Percentiles rank a stretch among this genome's conserved stretches.
Evolutionary conservation across 1,284 basidiomycete genomes (phyloP).

Genomic region (Apiotrichum brassicae): DNA sequence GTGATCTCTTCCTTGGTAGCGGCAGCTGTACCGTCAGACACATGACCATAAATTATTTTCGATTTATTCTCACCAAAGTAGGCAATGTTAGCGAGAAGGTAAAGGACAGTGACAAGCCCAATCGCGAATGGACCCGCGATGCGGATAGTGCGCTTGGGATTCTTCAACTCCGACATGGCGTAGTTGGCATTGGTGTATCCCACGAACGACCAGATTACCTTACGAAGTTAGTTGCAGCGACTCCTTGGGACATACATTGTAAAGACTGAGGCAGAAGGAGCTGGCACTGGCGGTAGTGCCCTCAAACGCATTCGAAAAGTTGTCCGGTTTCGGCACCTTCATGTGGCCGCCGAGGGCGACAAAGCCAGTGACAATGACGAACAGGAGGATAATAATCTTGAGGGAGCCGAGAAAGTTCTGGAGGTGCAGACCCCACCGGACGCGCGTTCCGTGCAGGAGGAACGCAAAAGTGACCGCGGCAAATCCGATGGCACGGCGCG

Average conservation of each 20-base stretch:
- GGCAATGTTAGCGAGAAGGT: conserved; percentile 34
- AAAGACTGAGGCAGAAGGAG: conserved; percentile 6
- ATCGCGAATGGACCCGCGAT: conserved; percentile 30
- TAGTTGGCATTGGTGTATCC: conserved; percentile 51
- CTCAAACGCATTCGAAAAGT: conserved; percentile 52
- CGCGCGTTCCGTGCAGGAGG: conserved; percentile 22
- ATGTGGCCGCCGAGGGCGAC: conserved; percentile 53
- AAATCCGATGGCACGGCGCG: conserved; percentile 10
- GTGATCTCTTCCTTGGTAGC: conserved; percentile 41
- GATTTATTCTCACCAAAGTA: too few relatives aligned
- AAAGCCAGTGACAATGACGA: conserved; percentile 50
- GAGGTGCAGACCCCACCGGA: conserved; percentile 7
- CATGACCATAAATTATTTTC: too few relatives aligned
- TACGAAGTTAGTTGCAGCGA: too few relatives aligned
- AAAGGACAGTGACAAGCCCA: conserved; percentile 29
- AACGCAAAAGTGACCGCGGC: conserved; percentile 12
- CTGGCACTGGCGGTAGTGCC: conserved; percentile 40
- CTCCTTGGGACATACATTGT: too few relatives aligned
- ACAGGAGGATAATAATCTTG: conserved; percentile 6
- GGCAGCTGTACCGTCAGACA: too few relatives aligned
- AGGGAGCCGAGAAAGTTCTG: conserved; percentile 10
- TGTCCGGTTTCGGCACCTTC: conserved; percentile 50
- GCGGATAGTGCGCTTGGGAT: conserved; percentile 34
- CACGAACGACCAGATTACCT: conserved; percentile 22
- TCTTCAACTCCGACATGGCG: conserved; percentile 43